These are phyloP conservation scores for Candida xyloterini DNA, from an alignment of 805 yeast species.

Conservation along the genomic window DNA sequence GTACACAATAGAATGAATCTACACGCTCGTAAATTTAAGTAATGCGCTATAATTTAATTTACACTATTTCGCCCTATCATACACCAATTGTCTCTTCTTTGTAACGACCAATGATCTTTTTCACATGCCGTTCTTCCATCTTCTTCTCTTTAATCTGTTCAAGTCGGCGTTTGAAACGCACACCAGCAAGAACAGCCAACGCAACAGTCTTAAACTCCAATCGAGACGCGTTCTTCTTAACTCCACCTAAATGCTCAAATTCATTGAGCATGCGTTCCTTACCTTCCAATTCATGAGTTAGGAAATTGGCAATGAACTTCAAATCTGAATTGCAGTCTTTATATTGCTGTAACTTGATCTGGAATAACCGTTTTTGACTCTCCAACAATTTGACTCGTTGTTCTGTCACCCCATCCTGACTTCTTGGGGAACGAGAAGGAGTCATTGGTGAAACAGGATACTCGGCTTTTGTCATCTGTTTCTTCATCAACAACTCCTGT, in stretches of 20 bases:
- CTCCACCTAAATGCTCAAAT: slow-evolving; percentile 2
- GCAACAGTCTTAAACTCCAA: slow-evolving; percentile 29
- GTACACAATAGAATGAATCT: slow-evolving; percentile 21
- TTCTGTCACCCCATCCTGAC: not conserved
- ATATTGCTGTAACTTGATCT: slow-evolving; percentile 46
- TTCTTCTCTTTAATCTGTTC: slow-evolving; percentile 21
- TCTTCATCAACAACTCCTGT: slow-evolving; percentile 14
- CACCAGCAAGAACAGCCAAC: slow-evolving; percentile 37
- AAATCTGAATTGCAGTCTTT: slow-evolving; percentile 35
- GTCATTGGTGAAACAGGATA: slow-evolving; percentile 28
- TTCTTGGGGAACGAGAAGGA: slow-evolving; percentile 13
- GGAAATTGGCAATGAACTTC: slow-evolving; percentile 33
- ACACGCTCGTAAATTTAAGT: slow-evolving; percentile 16
- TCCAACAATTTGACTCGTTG: slow-evolving; percentile 28
- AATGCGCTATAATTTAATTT: slow-evolving; percentile 8
- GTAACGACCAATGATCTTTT: slow-evolving; percentile 17
- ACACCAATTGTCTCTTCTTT: slow-evolving; percentile 11
- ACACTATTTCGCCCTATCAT: slow-evolving; percentile 11
- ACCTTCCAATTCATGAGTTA: slow-evolving; percentile 28
- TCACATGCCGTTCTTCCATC: slow-evolving; percentile 16
- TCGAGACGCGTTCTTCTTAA: slow-evolving; percentile 21
- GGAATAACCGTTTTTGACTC: slow-evolving; percentile 44
- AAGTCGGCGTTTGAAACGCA: slow-evolving; percentile 35
- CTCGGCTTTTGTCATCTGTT: slow-evolving; percentile 9
- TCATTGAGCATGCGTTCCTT: slow-evolving; percentile 21